Evolutionary conservation across 371 early-diverging fungal genomes (phyloP).

Genomic region (Mucor velutinosus): DNA sequence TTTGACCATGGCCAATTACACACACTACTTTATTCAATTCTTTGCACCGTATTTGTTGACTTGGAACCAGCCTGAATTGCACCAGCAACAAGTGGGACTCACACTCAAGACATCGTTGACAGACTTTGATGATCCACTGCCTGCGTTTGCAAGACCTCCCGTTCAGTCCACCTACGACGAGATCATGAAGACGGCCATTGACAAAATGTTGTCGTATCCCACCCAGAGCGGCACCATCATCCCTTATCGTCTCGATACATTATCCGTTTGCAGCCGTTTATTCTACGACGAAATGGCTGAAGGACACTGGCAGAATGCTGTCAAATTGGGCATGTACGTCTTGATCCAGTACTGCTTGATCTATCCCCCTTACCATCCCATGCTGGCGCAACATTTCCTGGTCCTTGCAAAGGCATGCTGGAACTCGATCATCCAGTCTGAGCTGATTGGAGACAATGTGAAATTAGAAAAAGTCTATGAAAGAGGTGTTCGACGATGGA

Average conservation of each 20-base stretch:
- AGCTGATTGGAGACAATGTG: slow-evolving; percentile 20
- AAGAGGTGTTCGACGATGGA: slow-evolving; percentile 47
- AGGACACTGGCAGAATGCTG: slow-evolving; percentile 52
- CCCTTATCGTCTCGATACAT: slow-evolving; percentile 38
- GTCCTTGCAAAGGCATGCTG: slow-evolving; percentile 67
- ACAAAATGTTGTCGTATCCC: slow-evolving; percentile 23
- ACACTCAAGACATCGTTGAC: slow-evolving; percentile 12
- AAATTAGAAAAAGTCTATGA: slow-evolving; percentile 40
- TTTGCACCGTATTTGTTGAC: slow-evolving; percentile 40
- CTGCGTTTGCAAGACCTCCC: slow-evolving; percentile 26
- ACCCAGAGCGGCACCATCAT: slow-evolving; percentile 12
- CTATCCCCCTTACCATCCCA: slow-evolving; percentile 76
- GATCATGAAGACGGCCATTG: slow-evolving; percentile 26
- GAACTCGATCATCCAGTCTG: slow-evolving; percentile 55
- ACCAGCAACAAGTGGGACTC: slow-evolving; percentile 8
- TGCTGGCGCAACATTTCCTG: slow-evolving; percentile 68
- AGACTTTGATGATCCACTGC: slow-evolving; percentile 40
- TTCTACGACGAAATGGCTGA: slow-evolving; percentile 46
- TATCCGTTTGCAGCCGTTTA: slow-evolving; percentile 30
- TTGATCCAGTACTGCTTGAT: slow-evolving; percentile 67
- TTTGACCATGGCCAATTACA: slow-evolving; percentile 26
- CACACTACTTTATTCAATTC: slow-evolving; percentile 32
- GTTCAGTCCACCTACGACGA: slow-evolving; percentile 31
- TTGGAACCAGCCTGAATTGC: slow-evolving; percentile 26
- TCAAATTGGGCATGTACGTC: slow-evolving; percentile 61